A percentile compares a stretch with the other conserved stretches of the same genome.
Evolutionary conservation across 345 rosid species (phyloP).

Genomic region (Schrenkiella parvula): DNA sequence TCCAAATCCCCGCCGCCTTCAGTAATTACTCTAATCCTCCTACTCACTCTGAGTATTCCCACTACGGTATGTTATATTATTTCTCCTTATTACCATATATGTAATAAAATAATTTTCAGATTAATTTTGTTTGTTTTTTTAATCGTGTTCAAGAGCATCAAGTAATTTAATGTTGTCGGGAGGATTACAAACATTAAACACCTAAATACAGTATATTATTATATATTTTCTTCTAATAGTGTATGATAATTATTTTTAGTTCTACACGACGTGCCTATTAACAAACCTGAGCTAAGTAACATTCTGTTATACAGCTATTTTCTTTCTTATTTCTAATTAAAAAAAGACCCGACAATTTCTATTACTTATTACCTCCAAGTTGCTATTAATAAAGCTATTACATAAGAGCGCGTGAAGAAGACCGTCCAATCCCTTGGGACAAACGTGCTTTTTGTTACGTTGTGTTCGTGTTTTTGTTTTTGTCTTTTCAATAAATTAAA

Average conservation of each 20-base stretch:
- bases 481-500: neutral
- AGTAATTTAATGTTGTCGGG: slow-evolving; percentile 5
- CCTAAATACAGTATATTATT: neutral
- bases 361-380: slow-evolving; percentile 6
- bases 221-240: neutral
- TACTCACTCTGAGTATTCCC: slow-evolving; percentile 22
- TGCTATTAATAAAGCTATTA: neutral
- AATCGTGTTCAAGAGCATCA: neutral
- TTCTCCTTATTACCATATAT: neutral
- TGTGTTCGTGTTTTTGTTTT: neutral
- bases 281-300: slow-evolving; percentile 9
- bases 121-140: neutral
- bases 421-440: slow-evolving; percentile 33
- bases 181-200: slow-evolving; percentile 12
- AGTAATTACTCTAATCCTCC: slow-evolving; percentile 25
- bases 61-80: slow-evolving; percentile 19
- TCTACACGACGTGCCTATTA: slow-evolving; percentile 5
- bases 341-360: slow-evolving; percentile 10
- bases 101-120: neutral
- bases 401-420: slow-evolving; percentile 13
- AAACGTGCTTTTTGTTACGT: slow-evolving; percentile 28
- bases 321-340: neutral
- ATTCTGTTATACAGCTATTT: slow-evolving; percentile 20
- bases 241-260: neutral
- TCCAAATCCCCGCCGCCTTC: neutral